Evolutionary conservation across 148 eudicot species (phyloP).

Genomic region (Camellia granthamiana): DNA sequence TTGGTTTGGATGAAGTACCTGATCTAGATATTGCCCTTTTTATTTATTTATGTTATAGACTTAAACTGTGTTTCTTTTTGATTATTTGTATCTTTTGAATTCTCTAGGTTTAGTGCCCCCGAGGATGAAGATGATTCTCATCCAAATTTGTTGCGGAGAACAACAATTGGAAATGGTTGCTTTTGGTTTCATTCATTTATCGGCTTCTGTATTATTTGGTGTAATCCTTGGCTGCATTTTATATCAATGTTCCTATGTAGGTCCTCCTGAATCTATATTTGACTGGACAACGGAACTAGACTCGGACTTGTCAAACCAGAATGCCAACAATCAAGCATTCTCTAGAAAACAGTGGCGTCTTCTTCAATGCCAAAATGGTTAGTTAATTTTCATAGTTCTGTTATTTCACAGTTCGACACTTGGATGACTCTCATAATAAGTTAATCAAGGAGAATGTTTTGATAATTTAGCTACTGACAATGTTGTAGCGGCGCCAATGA

Average conservation of each 20-base stretch:
- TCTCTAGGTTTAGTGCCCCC: slow-evolving; percentile 75
- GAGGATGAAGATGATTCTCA: slow-evolving; percentile 82
- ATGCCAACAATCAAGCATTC: slow-evolving; percentile 67
- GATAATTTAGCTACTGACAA: not conserved
- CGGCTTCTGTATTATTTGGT: slow-evolving; percentile 5
- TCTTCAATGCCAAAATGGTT: slow-evolving; percentile 98
- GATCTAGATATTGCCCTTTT: not conserved
- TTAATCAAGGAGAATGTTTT: not conserved
- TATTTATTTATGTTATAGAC: not conserved
- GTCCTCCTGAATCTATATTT: slow-evolving; percentile 82
- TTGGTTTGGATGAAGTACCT: not conserved
- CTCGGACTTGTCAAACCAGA: slow-evolving; percentile 69
- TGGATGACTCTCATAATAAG: not conserved
- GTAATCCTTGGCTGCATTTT: slow-evolving; percentile 4
- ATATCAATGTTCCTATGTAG: slow-evolving; percentile 35
- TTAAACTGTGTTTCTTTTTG: not conserved
- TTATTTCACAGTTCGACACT: slow-evolving; percentile 2
- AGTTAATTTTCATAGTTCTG: slow-evolving; percentile 8
- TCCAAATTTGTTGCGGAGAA: slow-evolving; percentile 60
- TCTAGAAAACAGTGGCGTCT: slow-evolving; percentile 98
- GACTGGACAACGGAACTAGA: slow-evolving; percentile 94
- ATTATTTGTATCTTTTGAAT: slow-evolving; percentile 15
- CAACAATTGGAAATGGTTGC: slow-evolving; percentile 92
- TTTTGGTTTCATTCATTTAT: slow-evolving; percentile 6
- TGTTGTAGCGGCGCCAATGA: not conserved